A percentile compares a stretch with the other conserved stretches of the same genome.
phyloP scores from a whole-genome alignment of 805 yeast genomes.

The Teunomyces kruisii region DNA sequence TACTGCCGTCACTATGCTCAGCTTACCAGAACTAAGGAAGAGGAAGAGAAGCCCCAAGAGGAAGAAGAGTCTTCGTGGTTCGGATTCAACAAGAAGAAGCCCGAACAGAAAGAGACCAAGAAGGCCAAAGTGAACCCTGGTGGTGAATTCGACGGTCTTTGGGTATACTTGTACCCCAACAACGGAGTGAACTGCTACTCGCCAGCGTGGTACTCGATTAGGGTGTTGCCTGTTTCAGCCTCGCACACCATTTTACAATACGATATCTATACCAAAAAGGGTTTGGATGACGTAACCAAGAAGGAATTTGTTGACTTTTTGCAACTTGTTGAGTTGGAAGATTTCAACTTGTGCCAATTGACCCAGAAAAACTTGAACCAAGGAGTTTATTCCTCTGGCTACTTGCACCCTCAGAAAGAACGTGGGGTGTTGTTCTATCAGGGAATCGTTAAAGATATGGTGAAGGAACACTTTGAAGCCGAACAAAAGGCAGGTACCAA shows the following conservation, averaged over 20 bases:
- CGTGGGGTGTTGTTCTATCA: slow-evolving; percentile 60
- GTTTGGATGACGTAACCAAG: slow-evolving; percentile 49
- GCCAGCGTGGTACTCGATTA: slow-evolving; percentile 64
- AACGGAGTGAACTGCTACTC: slow-evolving; percentile 65
- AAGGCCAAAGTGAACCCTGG: slow-evolving; percentile 49
- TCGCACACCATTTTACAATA: slow-evolving; percentile 57
- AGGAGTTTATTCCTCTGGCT: slow-evolving; percentile 60
- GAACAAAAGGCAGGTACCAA: slow-evolving; percentile 47
- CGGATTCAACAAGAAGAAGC: slow-evolving; percentile 43
- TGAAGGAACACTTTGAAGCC: slow-evolving; percentile 48
- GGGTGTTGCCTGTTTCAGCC: slow-evolving; percentile 56
- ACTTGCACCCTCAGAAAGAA: slow-evolving; percentile 58
- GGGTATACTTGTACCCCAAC: slow-evolving; percentile 62
- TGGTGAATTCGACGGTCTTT: slow-evolving; percentile 60
- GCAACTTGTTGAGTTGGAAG: slow-evolving; percentile 60
- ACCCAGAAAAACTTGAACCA: slow-evolving; percentile 63
- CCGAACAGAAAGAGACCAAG: slow-evolving; percentile 7
- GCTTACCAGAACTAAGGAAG: slow-evolving; percentile 39
- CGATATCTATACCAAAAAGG: slow-evolving; percentile 62
- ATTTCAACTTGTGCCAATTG: slow-evolving; percentile 56
- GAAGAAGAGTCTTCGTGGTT: slow-evolving; percentile 48
- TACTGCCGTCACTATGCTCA: slow-evolving; percentile 64
- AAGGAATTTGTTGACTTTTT: slow-evolving; percentile 64
- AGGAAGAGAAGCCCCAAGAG: slow-evolving; percentile 17
- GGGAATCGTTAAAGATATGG: slow-evolving; percentile 55